Evolutionary conservation across 2,329 filamentous ascomycete genomes (phyloP).

Genomic region (Scytalidium sp.): DNA sequence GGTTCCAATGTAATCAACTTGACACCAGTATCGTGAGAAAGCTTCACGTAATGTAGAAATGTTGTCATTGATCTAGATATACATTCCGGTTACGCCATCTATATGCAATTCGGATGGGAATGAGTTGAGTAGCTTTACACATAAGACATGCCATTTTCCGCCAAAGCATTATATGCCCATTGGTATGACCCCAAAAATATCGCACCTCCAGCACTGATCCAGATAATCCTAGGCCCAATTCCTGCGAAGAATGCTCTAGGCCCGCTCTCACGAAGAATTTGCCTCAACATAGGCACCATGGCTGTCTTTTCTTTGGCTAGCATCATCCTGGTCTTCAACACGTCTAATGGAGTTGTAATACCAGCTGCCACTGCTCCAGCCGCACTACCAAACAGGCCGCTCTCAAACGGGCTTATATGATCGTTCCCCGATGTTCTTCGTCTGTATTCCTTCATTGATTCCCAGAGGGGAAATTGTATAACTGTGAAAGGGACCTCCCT

Average conservation of each 20-base stretch:
- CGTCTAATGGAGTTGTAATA: constrained; percentile 88
- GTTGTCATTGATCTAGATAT: too few relatives aligned
- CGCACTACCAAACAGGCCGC: constrained; percentile 78
- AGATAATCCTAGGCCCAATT: constrained; percentile 78
- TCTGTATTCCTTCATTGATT: constrained; percentile 78
- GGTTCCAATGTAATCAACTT: background rate
- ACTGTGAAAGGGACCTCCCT: constrained; percentile 97
- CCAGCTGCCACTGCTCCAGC: constrained; percentile 84
- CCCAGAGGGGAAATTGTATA: constrained; percentile 97
- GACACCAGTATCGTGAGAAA: background rate
- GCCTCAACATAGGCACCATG: constrained; percentile 55
- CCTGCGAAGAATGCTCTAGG: constrained; percentile 70
- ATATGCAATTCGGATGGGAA: constrained; percentile 11
- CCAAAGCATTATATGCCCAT: constrained; percentile 74
- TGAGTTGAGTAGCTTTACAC: constrained; percentile 2
- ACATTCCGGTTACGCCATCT: constrained; percentile 11
- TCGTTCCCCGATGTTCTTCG: constrained; percentile 37
- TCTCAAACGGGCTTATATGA: constrained; percentile 69
- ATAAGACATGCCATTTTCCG: constrained; percentile 33
- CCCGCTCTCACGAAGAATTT: constrained; percentile 64
- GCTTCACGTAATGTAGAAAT: too few relatives aligned
- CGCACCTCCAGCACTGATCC: constrained; percentile 92
- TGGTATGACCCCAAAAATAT: constrained; percentile 95
- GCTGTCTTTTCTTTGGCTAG: constrained; percentile 67
- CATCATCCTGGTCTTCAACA: constrained; percentile 97